These are phyloP conservation scores for Fusarium subtropicale DNA, from an alignment of 2,329 filamentous ascomycete species.

Conservation along the genomic window DNA sequence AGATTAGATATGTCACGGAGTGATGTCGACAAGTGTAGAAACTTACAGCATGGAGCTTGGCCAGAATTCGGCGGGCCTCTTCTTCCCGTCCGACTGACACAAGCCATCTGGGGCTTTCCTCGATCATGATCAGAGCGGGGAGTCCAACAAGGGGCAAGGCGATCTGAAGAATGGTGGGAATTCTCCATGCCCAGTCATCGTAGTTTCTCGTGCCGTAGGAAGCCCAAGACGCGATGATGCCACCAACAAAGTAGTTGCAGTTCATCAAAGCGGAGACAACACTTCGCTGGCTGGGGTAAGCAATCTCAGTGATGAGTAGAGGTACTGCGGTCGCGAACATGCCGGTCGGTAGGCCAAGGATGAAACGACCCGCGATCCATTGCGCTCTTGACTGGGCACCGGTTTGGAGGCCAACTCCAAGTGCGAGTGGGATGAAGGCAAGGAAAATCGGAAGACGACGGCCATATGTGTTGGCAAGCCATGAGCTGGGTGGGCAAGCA, in stretches of 20 bases:
- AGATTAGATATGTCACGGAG: neutral
- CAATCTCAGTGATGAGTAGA: constrained; percentile 17
- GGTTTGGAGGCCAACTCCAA: constrained; percentile 9
- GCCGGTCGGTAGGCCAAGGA: constrained; percentile 11
- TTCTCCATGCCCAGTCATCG: constrained; percentile 20
- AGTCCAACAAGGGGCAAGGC: constrained; percentile 6
- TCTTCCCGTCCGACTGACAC: neutral
- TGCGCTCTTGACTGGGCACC: constrained; percentile 8
- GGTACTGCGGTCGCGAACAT: constrained; percentile 21
- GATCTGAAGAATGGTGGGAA: constrained; percentile 4
- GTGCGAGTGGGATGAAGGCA: constrained; percentile 3
- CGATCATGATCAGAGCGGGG: constrained; percentile 10
- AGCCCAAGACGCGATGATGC: constrained; percentile 22
- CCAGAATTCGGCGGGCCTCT: neutral
- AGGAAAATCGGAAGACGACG: constrained; percentile 8
- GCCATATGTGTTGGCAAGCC: constrained; percentile 21
- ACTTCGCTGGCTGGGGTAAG: constrained; percentile 11
- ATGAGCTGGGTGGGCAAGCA: constrained; percentile 11
- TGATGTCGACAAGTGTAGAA: accelerated
- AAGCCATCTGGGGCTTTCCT: constrained; percentile 18
- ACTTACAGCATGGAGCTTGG: constrained; percentile 16
- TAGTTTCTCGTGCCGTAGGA: constrained; percentile 18
- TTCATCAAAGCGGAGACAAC: constrained; percentile 18
- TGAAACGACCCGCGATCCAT: constrained; percentile 18
- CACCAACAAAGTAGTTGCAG: constrained; percentile 18